Base-by-base conservation (phyloP, 306 rosid genomes). In the Pyrus pyrifolia region DNA sequence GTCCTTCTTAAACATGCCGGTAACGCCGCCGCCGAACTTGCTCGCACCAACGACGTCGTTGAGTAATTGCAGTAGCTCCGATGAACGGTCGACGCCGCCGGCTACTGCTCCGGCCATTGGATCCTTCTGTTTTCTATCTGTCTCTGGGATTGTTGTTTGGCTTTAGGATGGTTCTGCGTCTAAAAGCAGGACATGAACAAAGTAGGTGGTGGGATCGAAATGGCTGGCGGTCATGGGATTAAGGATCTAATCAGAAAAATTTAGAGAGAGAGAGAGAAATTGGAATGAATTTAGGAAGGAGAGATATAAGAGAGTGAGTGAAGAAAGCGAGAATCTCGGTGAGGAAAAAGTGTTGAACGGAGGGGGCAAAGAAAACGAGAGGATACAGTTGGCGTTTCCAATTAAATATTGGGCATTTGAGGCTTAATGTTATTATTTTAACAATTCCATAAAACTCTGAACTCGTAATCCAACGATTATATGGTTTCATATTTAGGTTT, bases 1-100 rank as follows among this genome's bases (percentile, higher is more conserved):
- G 72, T 92, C 99, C 80, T 83, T 95, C 83, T 74, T 88, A 85
- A 90, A 92, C 52, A 75, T 21, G n/a, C 81, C 84, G 19, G 77
- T 88, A 68, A 64, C 62, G 13, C 76, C 89, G 71, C 70, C 58
- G 57, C 76, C 62, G 33, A 49, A 46, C 4, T 61, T 74, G 6
- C 46, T 31, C 7, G 84, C 85, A 11, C 52, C 71, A 53, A 80
- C 73, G 62, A 95, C 86, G 73, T 90, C 97, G 61, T 83, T 81
- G 12, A 89, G 84, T 4, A 95, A 79, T 23, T 73, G 53, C 8
- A 89, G 88, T 1, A 87, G 80, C 52, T 83, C 93, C 85, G 86
- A 84, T 4, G 84, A 23, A 25, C 78, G 78, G 81, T 92, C 91
- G 19, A 82, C 84, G 67, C 57, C 80, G 78, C 82, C 81, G 78